Evolutionary conservation across 2,329 filamentous ascomycete genomes (phyloP).

Genomic region (Pseudogymnoascus sp.): DNA sequence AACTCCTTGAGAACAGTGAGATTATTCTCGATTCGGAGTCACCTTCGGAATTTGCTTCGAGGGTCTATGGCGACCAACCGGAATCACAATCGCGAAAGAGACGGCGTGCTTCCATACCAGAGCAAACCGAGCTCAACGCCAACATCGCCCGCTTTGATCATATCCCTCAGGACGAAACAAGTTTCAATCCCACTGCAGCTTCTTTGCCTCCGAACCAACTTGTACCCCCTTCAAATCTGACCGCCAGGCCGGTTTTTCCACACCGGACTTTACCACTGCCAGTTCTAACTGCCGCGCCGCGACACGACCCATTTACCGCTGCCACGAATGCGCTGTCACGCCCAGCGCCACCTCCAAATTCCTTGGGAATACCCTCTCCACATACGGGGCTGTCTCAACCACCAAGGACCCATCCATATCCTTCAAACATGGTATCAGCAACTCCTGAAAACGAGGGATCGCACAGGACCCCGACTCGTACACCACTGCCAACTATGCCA

Average conservation of each 20-base stretch:
- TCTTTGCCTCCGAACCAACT: not conserved
- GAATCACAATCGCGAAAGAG: not conserved
- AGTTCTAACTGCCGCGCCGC: not conserved
- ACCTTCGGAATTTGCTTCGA: not conserved
- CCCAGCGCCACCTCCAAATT: not conserved
- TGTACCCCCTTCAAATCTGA: not conserved
- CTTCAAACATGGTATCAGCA: not conserved
- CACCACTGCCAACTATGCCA: not conserved
- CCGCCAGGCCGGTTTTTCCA: not conserved
- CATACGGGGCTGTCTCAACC: not conserved
- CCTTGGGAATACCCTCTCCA: not conserved
- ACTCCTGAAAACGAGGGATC: not conserved
- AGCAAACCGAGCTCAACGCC: not conserved
- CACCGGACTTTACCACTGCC: not conserved
- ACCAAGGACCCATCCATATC: not conserved
- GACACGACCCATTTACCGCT: not conserved
- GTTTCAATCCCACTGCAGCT: not conserved
- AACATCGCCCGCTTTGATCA: not conserved
- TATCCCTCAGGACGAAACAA: not conserved
- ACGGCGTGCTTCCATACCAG: not conserved
- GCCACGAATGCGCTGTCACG: not conserved
- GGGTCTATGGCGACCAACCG: not conserved
- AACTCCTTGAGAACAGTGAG: not conserved
- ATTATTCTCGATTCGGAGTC: not conserved
- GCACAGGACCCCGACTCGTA: not conserved